These are phyloP conservation scores for Eucalyptus tenuipes DNA, from an alignment of 345 rosid species.

Conservation along the genomic window DNA sequence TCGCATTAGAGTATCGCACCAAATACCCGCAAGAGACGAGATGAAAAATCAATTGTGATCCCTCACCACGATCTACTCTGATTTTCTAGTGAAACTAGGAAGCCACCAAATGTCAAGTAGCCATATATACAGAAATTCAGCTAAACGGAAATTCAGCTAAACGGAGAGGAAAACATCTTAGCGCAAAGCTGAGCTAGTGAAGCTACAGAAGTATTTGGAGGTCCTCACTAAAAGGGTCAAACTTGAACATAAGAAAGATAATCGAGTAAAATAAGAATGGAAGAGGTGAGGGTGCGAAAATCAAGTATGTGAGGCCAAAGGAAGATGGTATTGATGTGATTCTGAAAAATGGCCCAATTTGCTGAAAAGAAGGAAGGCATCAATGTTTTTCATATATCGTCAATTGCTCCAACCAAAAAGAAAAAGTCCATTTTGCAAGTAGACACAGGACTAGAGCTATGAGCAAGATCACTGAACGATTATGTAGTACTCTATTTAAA, in stretches of 20 bases:
- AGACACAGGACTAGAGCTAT: accelerated
- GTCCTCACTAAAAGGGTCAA: neutral
- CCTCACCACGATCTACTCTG: neutral
- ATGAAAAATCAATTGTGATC: neutral
- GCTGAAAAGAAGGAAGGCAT: neutral
- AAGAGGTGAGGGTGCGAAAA: neutral
- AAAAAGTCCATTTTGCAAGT: too few relatives aligned
- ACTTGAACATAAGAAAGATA: neutral
- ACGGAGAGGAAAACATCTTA: neutral
- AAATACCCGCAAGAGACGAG: neutral
- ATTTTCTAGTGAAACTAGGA: neutral
- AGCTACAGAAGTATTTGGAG: neutral
- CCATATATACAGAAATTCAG: too few relatives aligned
- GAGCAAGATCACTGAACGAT: too few relatives aligned
- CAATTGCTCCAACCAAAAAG: too few relatives aligned
- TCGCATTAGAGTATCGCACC: neutral
- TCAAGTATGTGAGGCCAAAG: neutral
- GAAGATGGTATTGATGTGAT: neutral
- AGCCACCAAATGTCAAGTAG: too few relatives aligned
- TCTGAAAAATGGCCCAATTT: neutral
- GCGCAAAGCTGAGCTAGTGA: neutral
- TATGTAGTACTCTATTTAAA: neutral
- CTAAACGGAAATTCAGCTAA: neutral
- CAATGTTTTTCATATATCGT: neutral
- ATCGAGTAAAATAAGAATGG: neutral